Evolutionary conservation across 345 rosid species (phyloP).

Genomic region (Citrus reticulata): DNA sequence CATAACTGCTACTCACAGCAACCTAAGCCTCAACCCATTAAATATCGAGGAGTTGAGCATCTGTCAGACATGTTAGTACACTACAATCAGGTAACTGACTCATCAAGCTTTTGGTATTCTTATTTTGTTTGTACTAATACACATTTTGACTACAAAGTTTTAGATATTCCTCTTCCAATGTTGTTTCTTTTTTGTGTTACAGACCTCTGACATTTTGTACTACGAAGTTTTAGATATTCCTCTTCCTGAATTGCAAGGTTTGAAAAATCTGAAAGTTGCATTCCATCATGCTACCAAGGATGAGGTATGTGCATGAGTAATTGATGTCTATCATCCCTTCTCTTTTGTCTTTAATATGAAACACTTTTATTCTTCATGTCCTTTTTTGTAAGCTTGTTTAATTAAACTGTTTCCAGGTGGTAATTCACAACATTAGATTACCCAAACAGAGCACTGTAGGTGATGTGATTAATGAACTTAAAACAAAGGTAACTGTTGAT

Average conservation of each 20-base stretch:
- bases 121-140: not conserved
- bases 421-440: slow-evolving; percentile 78
- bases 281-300: slow-evolving; percentile 82
- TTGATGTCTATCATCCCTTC: slow-evolving; percentile 4
- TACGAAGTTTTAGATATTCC: slow-evolving; percentile 99
- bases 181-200: slow-evolving; percentile 25
- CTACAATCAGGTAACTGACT: slow-evolving; percentile 75
- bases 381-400: slow-evolving; percentile 1
- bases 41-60: slow-evolving; percentile 84
- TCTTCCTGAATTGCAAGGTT: slow-evolving; percentile 92
- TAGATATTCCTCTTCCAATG: not conserved
- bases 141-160: not conserved
- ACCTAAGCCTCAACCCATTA: slow-evolving; percentile 94
- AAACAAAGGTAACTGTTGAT: slow-evolving; percentile 56
- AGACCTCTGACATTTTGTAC: slow-evolving; percentile 92
- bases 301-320: slow-evolving; percentile 43
- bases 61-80: slow-evolving; percentile 90
- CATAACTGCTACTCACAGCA: slow-evolving; percentile 99
- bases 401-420: slow-evolving; percentile 42
- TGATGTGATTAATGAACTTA: slow-evolving; percentile 87
- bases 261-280: slow-evolving; percentile 89
- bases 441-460: slow-evolving; percentile 97
- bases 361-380: slow-evolving; percentile 3
- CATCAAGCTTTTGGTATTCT: slow-evolving; percentile 6
- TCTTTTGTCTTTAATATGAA: not conserved